Evolutionary conservation across 2,329 filamentous ascomycete genomes (phyloP).

Genomic region (Lasiodiplodia citricola): DNA sequence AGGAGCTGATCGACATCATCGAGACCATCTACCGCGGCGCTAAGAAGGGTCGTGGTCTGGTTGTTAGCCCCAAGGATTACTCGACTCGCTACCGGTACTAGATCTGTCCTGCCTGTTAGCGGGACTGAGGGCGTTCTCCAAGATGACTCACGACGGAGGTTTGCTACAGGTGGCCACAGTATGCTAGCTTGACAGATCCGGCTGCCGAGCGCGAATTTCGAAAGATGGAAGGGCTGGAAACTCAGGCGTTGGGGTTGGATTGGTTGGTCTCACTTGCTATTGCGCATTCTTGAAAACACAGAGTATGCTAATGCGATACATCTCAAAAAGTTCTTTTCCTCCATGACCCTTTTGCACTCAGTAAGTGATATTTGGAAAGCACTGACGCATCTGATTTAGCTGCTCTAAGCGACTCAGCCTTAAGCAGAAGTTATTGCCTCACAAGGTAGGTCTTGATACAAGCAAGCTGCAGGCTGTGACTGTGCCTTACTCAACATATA

Average conservation of each 20-base stretch:
- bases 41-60: conserved; percentile 95
- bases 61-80: conserved; percentile 87
- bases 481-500: background rate
- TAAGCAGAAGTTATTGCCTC: background rate
- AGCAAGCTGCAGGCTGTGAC: background rate
- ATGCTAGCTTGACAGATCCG: background rate
- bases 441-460: background rate
- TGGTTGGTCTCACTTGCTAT: conserved; percentile 24
- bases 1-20: conserved; percentile 97
- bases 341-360: background rate
- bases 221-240: background rate
- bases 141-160: background rate
- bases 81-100: conserved; percentile 73
- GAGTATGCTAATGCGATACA: conserved; percentile 20
- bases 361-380: conserved; percentile 3
- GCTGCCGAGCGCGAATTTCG: background rate
- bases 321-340: background rate
- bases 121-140: background rate
- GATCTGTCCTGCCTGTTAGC: background rate
- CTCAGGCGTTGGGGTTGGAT: conserved; percentile 14
- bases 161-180: background rate
- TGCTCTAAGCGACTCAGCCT: too few species aligned
- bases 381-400: background rate
- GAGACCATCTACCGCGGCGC: conserved; percentile 98
- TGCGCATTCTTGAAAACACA: background rate